Conservation (phyloP, 306 rosid genomes). For the Ceratonia siliqua region DNA sequence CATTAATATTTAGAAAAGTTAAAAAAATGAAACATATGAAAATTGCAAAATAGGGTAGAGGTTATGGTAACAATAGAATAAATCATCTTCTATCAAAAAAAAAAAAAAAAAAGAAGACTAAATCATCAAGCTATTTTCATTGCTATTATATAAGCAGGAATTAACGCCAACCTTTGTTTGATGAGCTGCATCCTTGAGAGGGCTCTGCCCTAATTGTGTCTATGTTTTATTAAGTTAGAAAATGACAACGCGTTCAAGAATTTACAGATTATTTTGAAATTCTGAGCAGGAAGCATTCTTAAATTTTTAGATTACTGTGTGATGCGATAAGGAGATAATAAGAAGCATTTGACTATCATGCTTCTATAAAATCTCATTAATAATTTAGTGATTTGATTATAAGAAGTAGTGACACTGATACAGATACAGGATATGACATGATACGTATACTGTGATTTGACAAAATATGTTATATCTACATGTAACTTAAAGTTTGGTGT, state of each 20-base stretch:
- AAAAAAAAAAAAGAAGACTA: no score
- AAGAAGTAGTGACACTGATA: no score
- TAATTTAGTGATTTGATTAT: conserved; percentile 8
- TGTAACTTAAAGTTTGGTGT: no score
- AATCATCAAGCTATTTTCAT: not conserved
- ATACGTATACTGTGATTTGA: no score
- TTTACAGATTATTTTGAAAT: conserved; percentile 17
- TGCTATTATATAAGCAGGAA: not conserved
- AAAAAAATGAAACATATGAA: not conserved
- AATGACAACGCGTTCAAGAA: not conserved
- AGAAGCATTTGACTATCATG: conserved; percentile 17
- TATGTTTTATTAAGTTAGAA: conserved; percentile 6
- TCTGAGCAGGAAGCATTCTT: not conserved
- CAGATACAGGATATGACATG: no score
- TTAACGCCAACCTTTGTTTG: not conserved
- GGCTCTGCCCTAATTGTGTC: not conserved
- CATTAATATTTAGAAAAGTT: not conserved
- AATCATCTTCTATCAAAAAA: no score
- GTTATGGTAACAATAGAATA: not conserved
- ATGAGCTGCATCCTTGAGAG: not conserved
- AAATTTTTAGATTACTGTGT: not conserved
- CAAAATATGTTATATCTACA: no score
- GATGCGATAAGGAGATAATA: not conserved
- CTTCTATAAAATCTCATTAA: conserved; percentile 3
- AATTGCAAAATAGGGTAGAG: not conserved